Base-by-base conservation (phyloP, 768 basidiomycete species). In the Rubroboletus satanas region DNA sequence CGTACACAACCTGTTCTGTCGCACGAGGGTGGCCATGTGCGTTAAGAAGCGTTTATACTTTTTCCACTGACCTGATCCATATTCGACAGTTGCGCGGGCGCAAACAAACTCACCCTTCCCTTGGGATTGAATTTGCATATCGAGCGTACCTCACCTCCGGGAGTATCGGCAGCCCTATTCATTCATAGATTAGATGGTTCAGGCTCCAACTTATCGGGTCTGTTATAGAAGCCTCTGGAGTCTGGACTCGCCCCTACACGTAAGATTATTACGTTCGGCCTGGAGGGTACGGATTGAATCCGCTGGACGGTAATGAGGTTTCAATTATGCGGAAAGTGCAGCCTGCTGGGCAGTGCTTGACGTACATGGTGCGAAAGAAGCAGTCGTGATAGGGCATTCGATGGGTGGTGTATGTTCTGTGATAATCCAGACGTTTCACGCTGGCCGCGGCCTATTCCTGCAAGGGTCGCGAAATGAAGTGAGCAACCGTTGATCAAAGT, bases 181-280 rank as follows among this genome's bases (percentile, higher is more conserved):
- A 59, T 58, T 26, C 53, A 50, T 37, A 26, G 35, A 41, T 38
- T 44, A 45, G 49, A 51, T 37, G 51, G 49, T 7, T 38, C 43
- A 1, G 15, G 54, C 33, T 62, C 53, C 33, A 56, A 39, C 28
- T 21, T 21, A 45, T 52, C 38, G 33, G 51, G 46, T 55, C 49
- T 45, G 41, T 51, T 28, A 52, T 55, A 51, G 60, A 57, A 50
- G 51, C 50, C 9, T 54, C 55, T 43, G 29, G 55, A 21, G 7
- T 54, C 55, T 43, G 29, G 55, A 21, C 47, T 54, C 12, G 31
- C 45, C 15, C 39, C 42, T 31, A 51, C 50, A 58, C 58, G 52
- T 63, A 54, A 55, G 21, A 45, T 50, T 2, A 52, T 63, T 55
- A 60, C 51, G 64, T 61, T 55, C 17, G 53, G 47, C 44, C 36